These are phyloP conservation scores for Lentinula sp. DNA, from an alignment of 768 basidiomycete genomes.

Conservation along the genomic window DNA sequence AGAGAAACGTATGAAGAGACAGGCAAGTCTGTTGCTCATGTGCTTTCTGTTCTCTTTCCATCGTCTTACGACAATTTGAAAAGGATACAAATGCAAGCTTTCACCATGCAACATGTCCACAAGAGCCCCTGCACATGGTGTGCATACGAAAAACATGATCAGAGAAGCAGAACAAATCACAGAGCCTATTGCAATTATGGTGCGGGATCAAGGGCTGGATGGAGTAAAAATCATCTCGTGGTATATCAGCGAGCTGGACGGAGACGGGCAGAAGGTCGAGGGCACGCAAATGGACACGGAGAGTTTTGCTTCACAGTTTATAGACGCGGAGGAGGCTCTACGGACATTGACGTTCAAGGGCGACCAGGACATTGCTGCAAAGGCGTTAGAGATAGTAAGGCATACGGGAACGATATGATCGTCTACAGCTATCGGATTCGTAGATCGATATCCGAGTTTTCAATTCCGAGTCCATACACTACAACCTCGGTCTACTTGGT, in stretches of 20 bases:
- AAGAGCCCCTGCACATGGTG: conserved; percentile 46
- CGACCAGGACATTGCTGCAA: conserved; percentile 30
- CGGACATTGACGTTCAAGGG: conserved; percentile 28
- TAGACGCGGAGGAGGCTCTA: conserved; percentile 28
- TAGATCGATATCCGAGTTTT: background rate
- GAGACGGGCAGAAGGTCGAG: conserved; percentile 23
- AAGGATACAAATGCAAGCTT: conserved; percentile 42
- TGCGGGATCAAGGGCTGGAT: conserved; percentile 17
- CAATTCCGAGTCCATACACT: background rate
- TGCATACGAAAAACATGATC: conserved; percentile 22
- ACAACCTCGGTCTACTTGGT: background rate
- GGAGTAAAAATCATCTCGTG: conserved; percentile 47
- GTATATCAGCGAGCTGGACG: conserved; percentile 34
- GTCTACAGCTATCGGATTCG: background rate
- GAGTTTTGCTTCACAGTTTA: conserved; percentile 31
- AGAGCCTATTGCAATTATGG: conserved; percentile 28
- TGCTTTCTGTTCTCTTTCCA: too few relatives aligned
- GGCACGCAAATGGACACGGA: conserved; percentile 41
- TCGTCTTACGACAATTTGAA: background rate
- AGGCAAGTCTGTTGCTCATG: conserved; percentile 12
- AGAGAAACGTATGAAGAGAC: conserved; percentile 67
- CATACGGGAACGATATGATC: background rate
- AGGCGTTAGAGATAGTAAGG: conserved; percentile 31
- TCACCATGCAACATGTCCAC: conserved; percentile 47
- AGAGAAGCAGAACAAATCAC: conserved; percentile 7